phyloP scores from a whole-genome alignment of 805 yeast species.

The Barnettozyma wickerhamii region DNA sequence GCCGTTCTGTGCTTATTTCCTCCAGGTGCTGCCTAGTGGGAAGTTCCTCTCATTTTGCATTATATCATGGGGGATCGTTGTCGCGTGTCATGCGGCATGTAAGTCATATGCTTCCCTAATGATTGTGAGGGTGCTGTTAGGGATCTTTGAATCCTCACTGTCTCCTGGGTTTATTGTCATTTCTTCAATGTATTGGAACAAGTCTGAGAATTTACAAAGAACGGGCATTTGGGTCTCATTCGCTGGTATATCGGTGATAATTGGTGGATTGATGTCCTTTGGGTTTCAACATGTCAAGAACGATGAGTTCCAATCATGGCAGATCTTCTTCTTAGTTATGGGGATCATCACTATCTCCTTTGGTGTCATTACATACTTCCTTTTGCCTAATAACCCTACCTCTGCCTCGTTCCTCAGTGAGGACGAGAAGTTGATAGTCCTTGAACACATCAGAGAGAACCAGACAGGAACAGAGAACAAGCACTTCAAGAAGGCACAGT shows the following conservation, averaged over 20 bases:
- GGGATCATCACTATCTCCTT: constrained; percentile 49
- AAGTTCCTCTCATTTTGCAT: constrained; percentile 45
- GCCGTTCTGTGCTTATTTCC: constrained; percentile 42
- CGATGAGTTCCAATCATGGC: constrained; percentile 49
- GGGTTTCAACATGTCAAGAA: constrained; percentile 48
- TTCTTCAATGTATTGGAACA: constrained; percentile 60
- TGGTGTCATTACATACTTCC: constrained; percentile 40
- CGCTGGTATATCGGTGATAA: constrained; percentile 46
- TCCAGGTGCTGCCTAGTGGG: constrained; percentile 51
- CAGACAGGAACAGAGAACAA: constrained; percentile 47
- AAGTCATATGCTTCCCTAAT: constrained; percentile 47
- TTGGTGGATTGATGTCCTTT: constrained; percentile 44
- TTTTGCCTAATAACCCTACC: constrained; percentile 49
- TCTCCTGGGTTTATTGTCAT: constrained; percentile 55
- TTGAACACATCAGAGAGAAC: constrained; percentile 39
- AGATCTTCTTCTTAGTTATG: constrained; percentile 52
- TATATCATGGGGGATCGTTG: constrained; percentile 49
- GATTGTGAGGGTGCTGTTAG: constrained; percentile 50
- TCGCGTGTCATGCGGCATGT: constrained; percentile 50
- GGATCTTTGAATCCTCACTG: constrained; percentile 50
- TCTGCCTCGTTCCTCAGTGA: constrained; percentile 32
- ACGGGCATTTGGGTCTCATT: constrained; percentile 56
- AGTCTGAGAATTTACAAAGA: constrained; percentile 45
- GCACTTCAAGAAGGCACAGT: constrained; percentile 36
- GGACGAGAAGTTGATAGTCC: constrained; percentile 36